A percentile compares a stretch with the other conserved stretches of the same genome.
These are phyloP conservation scores for Craterostigma plantagineum DNA, from an alignment of 257 asterid species.

Conservation along the genomic window DNA sequence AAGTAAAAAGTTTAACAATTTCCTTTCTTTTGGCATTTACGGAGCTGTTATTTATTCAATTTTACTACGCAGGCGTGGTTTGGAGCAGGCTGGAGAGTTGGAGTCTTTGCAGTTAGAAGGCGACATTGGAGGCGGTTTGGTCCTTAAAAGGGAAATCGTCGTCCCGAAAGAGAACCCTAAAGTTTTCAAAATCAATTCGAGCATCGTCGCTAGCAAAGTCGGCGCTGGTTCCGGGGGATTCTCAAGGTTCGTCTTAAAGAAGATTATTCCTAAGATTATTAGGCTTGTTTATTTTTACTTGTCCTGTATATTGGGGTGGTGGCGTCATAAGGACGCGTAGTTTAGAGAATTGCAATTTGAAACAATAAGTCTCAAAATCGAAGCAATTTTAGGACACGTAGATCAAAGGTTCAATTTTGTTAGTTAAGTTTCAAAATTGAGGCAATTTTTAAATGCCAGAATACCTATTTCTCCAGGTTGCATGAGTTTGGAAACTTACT, in stretches of 20 bases:
- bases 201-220: conserved; percentile 55
- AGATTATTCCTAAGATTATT: too few relatives aligned
- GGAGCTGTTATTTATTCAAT: not conserved
- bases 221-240: conserved; percentile 99
- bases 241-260: conserved; percentile 65
- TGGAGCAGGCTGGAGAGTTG: conserved; percentile 68
- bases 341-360: too few relatives aligned
- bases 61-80: conserved; percentile 33
- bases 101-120: conserved; percentile 71
- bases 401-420: too few relatives aligned
- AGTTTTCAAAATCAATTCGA: conserved; percentile 44
- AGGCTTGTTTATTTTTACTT: too few relatives aligned
- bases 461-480: too few relatives aligned
- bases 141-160: conserved; percentile 39
- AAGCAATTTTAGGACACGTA: too few relatives aligned
- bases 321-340: too few relatives aligned
- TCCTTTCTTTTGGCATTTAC: not conserved
- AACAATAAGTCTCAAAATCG: too few relatives aligned
- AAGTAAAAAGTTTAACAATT: not conserved
- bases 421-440: too few relatives aligned
- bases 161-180: conserved; percentile 44
- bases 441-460: too few relatives aligned
- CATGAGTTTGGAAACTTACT: too few relatives aligned
- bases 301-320: too few relatives aligned
- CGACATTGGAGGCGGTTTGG: conserved; percentile 83